Percentiles rank a stretch among this genome's conserved stretches.
These are phyloP conservation scores for Calonectria leucothoes DNA, from an alignment of 2,329 filamentous ascomycete genomes.

Conservation along the genomic window DNA sequence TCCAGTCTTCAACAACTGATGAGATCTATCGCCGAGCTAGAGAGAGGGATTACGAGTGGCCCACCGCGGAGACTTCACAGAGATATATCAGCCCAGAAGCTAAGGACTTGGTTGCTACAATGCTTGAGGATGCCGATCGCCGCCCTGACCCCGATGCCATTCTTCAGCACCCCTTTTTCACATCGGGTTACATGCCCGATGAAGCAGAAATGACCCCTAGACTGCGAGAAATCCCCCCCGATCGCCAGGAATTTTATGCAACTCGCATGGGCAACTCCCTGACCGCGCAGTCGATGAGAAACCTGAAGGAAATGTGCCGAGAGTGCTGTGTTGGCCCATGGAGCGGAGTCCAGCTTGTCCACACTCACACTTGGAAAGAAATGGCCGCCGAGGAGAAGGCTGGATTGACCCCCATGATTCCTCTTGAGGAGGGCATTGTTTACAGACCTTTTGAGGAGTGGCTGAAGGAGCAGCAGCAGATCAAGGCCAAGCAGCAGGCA, in stretches of 20 bases:
- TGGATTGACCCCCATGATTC: constrained; percentile 72
- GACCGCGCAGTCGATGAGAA: constrained; percentile 60
- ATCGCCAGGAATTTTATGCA: constrained; percentile 68
- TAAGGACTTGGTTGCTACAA: constrained; percentile 80
- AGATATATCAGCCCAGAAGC: constrained; percentile 81
- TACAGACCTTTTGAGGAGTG: constrained; percentile 74
- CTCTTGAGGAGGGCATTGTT: constrained; percentile 70
- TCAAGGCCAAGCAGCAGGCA: constrained; percentile 46
- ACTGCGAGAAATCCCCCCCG: constrained; percentile 68
- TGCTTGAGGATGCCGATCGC: constrained; percentile 80
- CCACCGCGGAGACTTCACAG: constrained; percentile 71
- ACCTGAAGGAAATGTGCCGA: constrained; percentile 67
- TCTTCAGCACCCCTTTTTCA: constrained; percentile 84
- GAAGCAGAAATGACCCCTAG: constrained; percentile 68
- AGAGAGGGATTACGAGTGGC: constrained; percentile 84
- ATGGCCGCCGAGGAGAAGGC: constrained; percentile 76
- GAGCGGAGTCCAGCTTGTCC: constrained; percentile 57
- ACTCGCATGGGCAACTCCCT: constrained; percentile 58
- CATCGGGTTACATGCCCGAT: constrained; percentile 77
- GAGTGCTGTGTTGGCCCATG: constrained; percentile 70
- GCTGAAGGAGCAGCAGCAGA: constrained; percentile 63
- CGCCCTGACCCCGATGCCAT: constrained; percentile 82
- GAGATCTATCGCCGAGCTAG: constrained; percentile 82
- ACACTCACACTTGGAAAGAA: constrained; percentile 72
- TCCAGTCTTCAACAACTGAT: constrained; percentile 90